Evolutionary conservation across 192 early-diverging fungal genomes (phyloP).

Genomic region (Podila minutissima): DNA sequence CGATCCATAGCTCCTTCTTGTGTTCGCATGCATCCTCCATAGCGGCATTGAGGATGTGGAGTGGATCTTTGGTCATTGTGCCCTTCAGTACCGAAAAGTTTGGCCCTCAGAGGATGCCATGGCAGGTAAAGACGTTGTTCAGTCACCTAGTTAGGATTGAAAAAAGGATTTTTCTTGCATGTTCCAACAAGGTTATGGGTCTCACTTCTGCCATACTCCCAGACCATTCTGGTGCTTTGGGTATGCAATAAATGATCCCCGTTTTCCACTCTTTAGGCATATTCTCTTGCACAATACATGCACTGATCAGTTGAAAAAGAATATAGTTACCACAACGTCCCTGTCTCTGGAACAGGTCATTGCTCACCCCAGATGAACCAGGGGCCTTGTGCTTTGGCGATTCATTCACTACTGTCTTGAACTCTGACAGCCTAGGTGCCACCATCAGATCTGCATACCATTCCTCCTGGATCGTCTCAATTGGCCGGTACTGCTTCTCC

Average conservation of each 20-base stretch:
- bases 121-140: not conserved
- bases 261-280: conserved; percentile 1
- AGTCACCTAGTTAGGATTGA: conserved; percentile 4
- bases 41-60: not conserved
- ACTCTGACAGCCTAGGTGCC: not conserved
- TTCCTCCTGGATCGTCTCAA: not conserved
- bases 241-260: conserved; percentile 15
- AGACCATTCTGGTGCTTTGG: conserved; percentile 6
- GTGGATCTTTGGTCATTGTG: not conserved
- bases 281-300: not conserved
- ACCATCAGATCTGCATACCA: not conserved
- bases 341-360: not conserved
- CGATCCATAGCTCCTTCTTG: not conserved
- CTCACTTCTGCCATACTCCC: conserved; percentile 2
- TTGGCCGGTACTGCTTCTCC: not conserved
- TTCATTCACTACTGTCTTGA: not conserved
- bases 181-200: conserved; percentile 14
- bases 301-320: not conserved
- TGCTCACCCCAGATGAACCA: not conserved
- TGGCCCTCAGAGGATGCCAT: not conserved
- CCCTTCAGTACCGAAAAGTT: conserved; percentile 20
- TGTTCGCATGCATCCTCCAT: not conserved
- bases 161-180: conserved; percentile 10
- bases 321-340: not conserved
- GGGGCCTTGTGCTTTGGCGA: not conserved